Base-by-base conservation (phyloP, 2,329 filamentous ascomycete genomes). In the Cercospora brassicicola region DNA sequence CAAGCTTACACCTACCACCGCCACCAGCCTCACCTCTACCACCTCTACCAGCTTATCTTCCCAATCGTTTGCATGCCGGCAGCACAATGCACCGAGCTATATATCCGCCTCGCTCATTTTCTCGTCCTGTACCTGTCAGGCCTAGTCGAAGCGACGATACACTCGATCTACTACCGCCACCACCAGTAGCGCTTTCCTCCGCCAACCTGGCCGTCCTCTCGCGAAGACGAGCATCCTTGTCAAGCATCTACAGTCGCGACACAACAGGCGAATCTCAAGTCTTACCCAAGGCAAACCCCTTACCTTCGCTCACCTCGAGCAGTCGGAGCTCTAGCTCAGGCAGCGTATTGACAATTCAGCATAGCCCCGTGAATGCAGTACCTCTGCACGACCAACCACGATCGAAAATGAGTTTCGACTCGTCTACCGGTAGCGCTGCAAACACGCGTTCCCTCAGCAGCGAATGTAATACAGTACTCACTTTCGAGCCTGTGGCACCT, bases 191-290 rank as follows among this genome's bases (percentile, higher is more conserved):
- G 1, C 61, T 72, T 9, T 67, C 57, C 7, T 48, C n/a, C 1
- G 28, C 57, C 2, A 67, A 72, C 33, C 57, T 71, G n/a, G 62
- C 62, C 0, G 42, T 62, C 1, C 65, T 66, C 20, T 71, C 67
- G 9, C 39, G 28, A 9, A 72, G 70, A 59, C 66, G 62, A 13
- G 67, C 72, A 13, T 76, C 75, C 11, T 31, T 74, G 3, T 75
- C 75, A 3, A 77, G 76, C 51, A 62, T 76, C 8, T 77, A 77
- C 69, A 77, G 76, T 53, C 71, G 74, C 30, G 73, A 71, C 63
- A 71, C 73, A 9, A 74, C 71, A 33, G 75, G 75, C 10, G 72
- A 74, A 59, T 60, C 62, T 8, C 64, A 59, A 13, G 18, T 56
- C 30, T 8, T 65, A 55, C 62, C 65, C 26, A 59, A 53, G 36